Conservation (phyloP, 2,329 filamentous ascomycete species). For the Pleomassaria siparia region DNA sequence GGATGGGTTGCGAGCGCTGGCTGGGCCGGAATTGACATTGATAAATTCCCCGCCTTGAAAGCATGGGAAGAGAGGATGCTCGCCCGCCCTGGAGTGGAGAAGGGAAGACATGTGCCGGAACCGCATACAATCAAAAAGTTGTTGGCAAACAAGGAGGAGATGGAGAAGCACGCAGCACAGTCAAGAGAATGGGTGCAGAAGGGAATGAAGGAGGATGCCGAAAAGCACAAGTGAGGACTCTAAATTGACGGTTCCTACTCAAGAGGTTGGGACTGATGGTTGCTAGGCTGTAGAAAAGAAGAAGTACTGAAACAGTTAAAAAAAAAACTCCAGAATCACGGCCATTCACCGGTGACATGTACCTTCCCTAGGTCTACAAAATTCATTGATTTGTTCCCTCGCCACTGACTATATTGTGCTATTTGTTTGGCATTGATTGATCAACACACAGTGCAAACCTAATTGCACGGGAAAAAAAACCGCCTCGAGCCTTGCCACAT, state of each 20-base stretch:
- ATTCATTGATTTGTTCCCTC: no score
- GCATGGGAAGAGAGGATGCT: slow-evolving; percentile 75
- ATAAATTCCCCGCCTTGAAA: slow-evolving; percentile 74
- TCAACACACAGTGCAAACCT: no score
- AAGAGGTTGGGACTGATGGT: background rate
- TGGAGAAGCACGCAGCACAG: slow-evolving; percentile 57
- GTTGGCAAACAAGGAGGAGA: slow-evolving; percentile 57
- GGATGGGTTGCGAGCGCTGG: slow-evolving; percentile 69
- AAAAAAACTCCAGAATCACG: background rate
- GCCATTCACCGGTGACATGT: background rate
- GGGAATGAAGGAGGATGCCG: slow-evolving; percentile 66
- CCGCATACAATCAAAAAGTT: slow-evolving; percentile 64
- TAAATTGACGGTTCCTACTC: no score
- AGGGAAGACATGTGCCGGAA: slow-evolving; percentile 71
- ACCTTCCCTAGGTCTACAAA: no score
- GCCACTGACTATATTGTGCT: no score
- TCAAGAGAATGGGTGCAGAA: slow-evolving; percentile 66
- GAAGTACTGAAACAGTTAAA: background rate
- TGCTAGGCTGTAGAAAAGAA: background rate
- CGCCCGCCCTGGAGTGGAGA: slow-evolving; percentile 70
- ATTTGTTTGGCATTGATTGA: no score
- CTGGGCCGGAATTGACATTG: slow-evolving; percentile 67
- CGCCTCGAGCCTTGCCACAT: no score
- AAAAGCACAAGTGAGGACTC: slow-evolving; percentile 16
- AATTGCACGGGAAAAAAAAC: no score